Base-by-base conservation (phyloP, 345 rosid genomes). In the Brassica nigra region DNA sequence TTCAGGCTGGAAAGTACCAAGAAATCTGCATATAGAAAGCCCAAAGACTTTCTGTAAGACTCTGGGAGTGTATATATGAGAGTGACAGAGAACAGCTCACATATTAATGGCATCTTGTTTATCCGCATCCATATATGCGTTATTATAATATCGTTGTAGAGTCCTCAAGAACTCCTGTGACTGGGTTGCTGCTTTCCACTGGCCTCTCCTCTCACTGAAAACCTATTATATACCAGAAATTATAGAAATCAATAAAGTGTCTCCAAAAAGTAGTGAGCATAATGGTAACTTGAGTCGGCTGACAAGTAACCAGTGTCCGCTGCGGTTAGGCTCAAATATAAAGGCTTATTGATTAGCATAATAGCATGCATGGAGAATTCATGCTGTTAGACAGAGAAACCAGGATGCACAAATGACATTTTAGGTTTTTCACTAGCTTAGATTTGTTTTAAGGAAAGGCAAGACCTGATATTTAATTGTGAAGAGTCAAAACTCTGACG, bases 91-190 rank as follows among this genome's bases (percentile, higher is more conserved):
- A 79, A 83, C 70, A 76, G 76, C 87, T 90, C 88, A 95, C 99
- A 93, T 74, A 79, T 95, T 88, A 67, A 95, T 93, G 20, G 99
- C 99, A 80, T 92, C 93, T 83, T 95, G 98, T 80, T 93, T 93
- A 80, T 89, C 91, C 4, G 92, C 88, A 83, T 95, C 99, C 98
- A 93, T 89, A 81, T 95, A 95, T 66, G 97, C 92, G 71, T 96
- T 96, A 88, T 86, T 96, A 77, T 96, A 93, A 80, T 96, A 93
- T 36, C 99, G 92, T 78, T 96, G 98, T 71, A 96, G 89, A 77
- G 97, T 91, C 86, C 97, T 89, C 81, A 96, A 92, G 84, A 96
- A 96, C 86, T 96, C 99, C 80, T 93, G 98, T 59, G 99, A 96
- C 87, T 96, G 99, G 42, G 91, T 92, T 79, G 99, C 95, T 23